Base-by-base conservation (phyloP, 169 alveolate species). In the Plasmodium cynomolgi region DNA sequence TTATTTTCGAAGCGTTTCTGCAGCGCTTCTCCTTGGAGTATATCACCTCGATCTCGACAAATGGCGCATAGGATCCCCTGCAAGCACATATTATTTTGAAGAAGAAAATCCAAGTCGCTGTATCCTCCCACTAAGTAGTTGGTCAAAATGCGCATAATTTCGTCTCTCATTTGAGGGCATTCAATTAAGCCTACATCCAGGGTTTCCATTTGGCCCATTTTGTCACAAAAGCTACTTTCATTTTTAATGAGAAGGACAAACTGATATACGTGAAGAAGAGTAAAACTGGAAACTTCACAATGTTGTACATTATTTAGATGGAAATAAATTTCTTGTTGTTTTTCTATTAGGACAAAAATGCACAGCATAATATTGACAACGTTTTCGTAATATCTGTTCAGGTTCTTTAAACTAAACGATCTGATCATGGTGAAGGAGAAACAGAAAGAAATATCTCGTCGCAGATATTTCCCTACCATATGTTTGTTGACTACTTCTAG, bases 331-430 rank as follows among this genome's bases (percentile, higher is more conserved):
- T 88, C 72, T n/a, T 80, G 62, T 50, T 88, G 90, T 58, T 26
- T 88, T 39, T 88, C 86, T 80, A 88, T 62, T 17, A 88, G 29
- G 15, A 41, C 23, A 31, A 37, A 88, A 79, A 88, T 44, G 17
- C 91, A 79, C 23, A 88, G 73, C 39, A 88, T 41, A 20, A 88
- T 34, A 34, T 88, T 88, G 17, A 88, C 73, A 77, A 88, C 39
- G 73, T 88, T 88, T 80, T 33, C 37, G 72, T 88, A 88, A 31
- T 62, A 77, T 20, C 81, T 17, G 82, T 80, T 79, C 11, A 88
- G 74, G 50, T 80, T 88, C 73, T 80, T 88, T 80, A 80, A 79
- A 39, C 72, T 79, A 29, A 39, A 80, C 0, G 94, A 88, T 62
- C 94, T 88, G 37, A 79, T 88, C 73, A 68, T 11, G 50, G 72